Base-by-base conservation (phyloP, 108 stramenopile species). In the Nitzschia sp. region DNA sequence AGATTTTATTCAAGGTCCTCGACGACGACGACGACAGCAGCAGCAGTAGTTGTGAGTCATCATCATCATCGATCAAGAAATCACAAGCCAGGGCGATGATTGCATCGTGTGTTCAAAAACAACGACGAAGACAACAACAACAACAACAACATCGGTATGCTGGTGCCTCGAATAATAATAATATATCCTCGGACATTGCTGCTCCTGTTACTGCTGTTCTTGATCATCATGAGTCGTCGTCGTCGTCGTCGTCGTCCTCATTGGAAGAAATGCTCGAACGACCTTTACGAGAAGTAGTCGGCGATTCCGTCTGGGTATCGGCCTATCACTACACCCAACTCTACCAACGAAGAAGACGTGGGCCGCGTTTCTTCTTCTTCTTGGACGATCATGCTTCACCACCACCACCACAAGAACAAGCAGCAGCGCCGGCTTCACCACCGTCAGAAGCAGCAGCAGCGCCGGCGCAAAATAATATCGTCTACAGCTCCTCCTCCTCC, bases 81-180 rank as follows among this genome's bases (percentile, higher is more conserved):
- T 50, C 17, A n/a, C 48, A 50, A 50, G 48, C 48, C 48, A 50
- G 19, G 19, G 9, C 48, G 17, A 50, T 50, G 48, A 50, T 50
- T 4, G 13, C 21, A 22, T 50, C 48, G 21, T 50, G 9, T n/a
- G 16, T 50, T 41, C 38, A 41, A 6, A 41, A 41, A 13, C n/a
- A 41, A n/a, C n/a, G n/a, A n/a, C n/a, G n/a, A n/a, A n/a, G n/a
- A n/a, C n/a, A n/a, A n/a, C n/a, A n/a, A n/a, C 11, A 41, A 13
- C 38, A 13, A 41, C 11, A 6, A 6, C 6, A 41, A 13, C 38
- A 41, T 13, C 38, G 38, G 38, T 6, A 41, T 13, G 13, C 11
- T 6, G 13, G 13, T 13, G 13, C 6, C 38, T 41, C 11, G 11
- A 41, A 13, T 13, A 41, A 13, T 13, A 41, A 13, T 13, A 41